A percentile compares a stretch with the other conserved stretches of the same genome.
Conservation (phyloP, 108 stramenopile genomes). For the Cyclotella atomus region DNA sequence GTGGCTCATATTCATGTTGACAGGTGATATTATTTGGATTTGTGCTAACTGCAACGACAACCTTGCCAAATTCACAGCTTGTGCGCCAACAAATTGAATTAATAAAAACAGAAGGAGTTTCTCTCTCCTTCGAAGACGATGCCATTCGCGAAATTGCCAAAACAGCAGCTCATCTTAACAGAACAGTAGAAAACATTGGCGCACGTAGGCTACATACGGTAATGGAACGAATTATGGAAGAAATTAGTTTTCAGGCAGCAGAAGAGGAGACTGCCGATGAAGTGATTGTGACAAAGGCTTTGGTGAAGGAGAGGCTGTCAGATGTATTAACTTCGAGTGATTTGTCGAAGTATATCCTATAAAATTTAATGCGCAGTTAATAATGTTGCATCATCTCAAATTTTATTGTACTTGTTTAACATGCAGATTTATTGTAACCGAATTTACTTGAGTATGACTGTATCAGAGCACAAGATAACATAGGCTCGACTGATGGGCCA, state of each 20-base stretch:
- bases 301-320: constrained; percentile 85
- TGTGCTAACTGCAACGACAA: neutral
- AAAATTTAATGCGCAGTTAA: constrained; percentile 15
- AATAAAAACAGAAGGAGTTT: constrained; percentile 92
- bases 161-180: constrained; percentile 92
- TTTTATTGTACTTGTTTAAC: no score
- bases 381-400: neutral
- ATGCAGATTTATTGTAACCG: no score
- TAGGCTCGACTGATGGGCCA: neutral
- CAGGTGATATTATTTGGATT: neutral
- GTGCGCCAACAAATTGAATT: constrained; percentile 94
- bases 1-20: constrained; percentile 24
- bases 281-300: constrained; percentile 74
- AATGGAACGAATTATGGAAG: constrained; percentile 97
- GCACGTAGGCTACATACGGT: constrained; percentile 97
- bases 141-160: constrained; percentile 97
- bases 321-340: constrained; percentile 84
- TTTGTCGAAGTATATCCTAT: constrained; percentile 96
- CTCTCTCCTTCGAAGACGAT: constrained; percentile 92
- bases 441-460: no score
- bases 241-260: constrained; percentile 94
- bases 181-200: constrained; percentile 99
- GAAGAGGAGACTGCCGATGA: constrained; percentile 84
- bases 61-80: constrained; percentile 34
- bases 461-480: neutral